Conservation (phyloP, 495 filamentous ascomycete genomes). For the Xylaria venustula region DNA sequence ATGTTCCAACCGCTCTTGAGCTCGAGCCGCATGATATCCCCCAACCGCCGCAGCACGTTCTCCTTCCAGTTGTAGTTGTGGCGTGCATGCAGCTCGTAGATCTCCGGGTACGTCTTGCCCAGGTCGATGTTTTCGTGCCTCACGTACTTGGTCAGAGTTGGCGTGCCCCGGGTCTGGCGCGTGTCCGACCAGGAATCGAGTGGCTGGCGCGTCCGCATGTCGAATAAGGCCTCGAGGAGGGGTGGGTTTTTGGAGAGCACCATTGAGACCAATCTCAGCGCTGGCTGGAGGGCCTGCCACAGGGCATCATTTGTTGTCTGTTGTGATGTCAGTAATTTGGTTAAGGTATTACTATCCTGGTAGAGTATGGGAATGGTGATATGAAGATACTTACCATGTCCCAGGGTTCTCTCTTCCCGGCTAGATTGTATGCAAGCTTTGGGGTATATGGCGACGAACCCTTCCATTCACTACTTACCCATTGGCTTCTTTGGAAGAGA, state of each 20-base stretch:
- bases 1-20: no score
- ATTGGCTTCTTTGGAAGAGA: slow-evolving; percentile 9
- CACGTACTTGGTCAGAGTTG: slow-evolving; percentile 5
- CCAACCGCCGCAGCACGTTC: neutral
- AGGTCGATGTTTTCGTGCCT: slow-evolving; percentile 1
- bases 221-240: slow-evolving; percentile 14
- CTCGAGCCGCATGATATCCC: no score
- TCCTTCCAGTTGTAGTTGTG: slow-evolving; percentile 16
- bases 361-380: neutral
- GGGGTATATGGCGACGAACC: slow-evolving; percentile 4
- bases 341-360: neutral
- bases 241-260: slow-evolving; percentile 20
- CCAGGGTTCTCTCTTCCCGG: slow-evolving; percentile 24
- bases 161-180: neutral
- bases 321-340: neutral
- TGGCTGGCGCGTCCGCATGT: slow-evolving; percentile 20
- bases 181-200: slow-evolving; percentile 1
- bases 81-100: neutral
- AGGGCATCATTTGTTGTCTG: slow-evolving; percentile 27
- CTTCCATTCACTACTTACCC: neutral
- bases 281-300: slow-evolving; percentile 36
- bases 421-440: slow-evolving; percentile 25
- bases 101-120: neutral
- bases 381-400: slow-evolving; percentile 19
- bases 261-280: slow-evolving; percentile 24